These are phyloP conservation scores for Candida ipomoeae DNA, from an alignment of 805 yeast genomes.

Conservation along the genomic window DNA sequence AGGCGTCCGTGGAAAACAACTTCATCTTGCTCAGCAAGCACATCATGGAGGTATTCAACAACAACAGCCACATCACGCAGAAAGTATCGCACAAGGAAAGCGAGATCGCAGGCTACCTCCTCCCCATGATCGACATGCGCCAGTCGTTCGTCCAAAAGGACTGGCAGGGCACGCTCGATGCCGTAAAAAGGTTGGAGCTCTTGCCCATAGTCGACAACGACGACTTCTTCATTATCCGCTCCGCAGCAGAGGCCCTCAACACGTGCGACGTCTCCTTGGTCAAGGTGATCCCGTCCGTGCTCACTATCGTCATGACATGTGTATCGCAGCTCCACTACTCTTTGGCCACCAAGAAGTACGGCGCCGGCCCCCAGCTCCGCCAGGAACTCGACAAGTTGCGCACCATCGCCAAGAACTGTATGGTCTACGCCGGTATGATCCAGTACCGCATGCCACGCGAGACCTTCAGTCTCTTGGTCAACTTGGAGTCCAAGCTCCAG, in stretches of 20 bases:
- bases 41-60: conserved; percentile 42
- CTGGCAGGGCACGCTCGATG: conserved; percentile 55
- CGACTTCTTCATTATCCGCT: conserved; percentile 56
- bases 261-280: conserved; percentile 65
- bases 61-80: conserved; percentile 57
- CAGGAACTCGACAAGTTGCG: conserved; percentile 54
- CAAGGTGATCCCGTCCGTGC: conserved; percentile 72
- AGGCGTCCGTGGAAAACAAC: conserved; percentile 43
- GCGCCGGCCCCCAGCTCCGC: conserved; percentile 42
- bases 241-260: conserved; percentile 53
- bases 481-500: conserved; percentile 48
- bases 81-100: conserved; percentile 52
- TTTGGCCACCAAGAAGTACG: conserved; percentile 40
- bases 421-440: conserved; percentile 93
- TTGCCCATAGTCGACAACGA: conserved; percentile 54
- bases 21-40: conserved; percentile 45
- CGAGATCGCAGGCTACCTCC: conserved; percentile 60
- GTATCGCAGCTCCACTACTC: conserved; percentile 54
- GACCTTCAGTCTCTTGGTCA: conserved; percentile 65
- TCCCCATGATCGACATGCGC: conserved; percentile 67
- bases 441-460: conserved; percentile 90
- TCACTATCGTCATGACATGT: conserved; percentile 78
- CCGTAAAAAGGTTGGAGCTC: conserved; percentile 56
- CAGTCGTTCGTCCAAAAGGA: conserved; percentile 51
- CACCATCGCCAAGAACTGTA: conserved; percentile 72